Evolutionary conservation across 805 yeast species (phyloP).

Genomic region (Candida ulmi): DNA sequence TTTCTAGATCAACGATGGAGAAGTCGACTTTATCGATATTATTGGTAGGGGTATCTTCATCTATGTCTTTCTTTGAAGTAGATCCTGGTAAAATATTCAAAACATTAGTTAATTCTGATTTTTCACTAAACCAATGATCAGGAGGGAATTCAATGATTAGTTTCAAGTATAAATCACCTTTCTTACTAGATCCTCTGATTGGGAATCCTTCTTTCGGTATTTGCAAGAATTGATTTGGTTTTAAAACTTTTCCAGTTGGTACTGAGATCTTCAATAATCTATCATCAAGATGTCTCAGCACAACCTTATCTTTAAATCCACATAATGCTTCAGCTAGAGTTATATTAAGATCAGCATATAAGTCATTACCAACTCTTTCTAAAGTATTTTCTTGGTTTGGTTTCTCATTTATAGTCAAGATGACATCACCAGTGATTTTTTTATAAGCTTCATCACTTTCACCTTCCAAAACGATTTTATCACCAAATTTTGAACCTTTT

Average conservation of each 20-base stretch:
- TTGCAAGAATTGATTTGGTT: constrained; percentile 67
- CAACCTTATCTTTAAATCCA: constrained; percentile 61
- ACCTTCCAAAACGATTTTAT: constrained; percentile 51
- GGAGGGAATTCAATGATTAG: constrained; percentile 76
- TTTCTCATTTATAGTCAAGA: constrained; percentile 51
- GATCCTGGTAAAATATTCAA: constrained; percentile 47
- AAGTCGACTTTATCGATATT: constrained; percentile 25
- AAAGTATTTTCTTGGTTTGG: constrained; percentile 30
- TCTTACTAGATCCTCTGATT: constrained; percentile 27
- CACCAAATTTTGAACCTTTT: constrained; percentile 64
- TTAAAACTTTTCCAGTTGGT: constrained; percentile 74
- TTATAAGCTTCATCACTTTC: constrained; percentile 80
- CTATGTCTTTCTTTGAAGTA: constrained; percentile 4
- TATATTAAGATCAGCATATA: constrained; percentile 54
- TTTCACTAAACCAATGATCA: constrained; percentile 80
- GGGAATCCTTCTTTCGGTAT: constrained; percentile 86
- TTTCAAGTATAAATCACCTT: constrained; percentile 68
- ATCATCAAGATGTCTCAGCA: constrained; percentile 74
- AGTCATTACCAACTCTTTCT: constrained; percentile 54
- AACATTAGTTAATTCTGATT: constrained; percentile 52
- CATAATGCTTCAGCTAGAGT: constrained; percentile 78
- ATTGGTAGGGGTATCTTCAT: constrained; percentile 21
- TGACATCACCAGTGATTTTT: constrained; percentile 70
- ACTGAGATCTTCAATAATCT: constrained; percentile 60
- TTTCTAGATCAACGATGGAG: constrained; percentile 18